Percentiles rank a stretch among this genome's conserved stretches.
Evolutionary conservation across 306 rosid species (phyloP).

Genomic region (Benincasa hispida): DNA sequence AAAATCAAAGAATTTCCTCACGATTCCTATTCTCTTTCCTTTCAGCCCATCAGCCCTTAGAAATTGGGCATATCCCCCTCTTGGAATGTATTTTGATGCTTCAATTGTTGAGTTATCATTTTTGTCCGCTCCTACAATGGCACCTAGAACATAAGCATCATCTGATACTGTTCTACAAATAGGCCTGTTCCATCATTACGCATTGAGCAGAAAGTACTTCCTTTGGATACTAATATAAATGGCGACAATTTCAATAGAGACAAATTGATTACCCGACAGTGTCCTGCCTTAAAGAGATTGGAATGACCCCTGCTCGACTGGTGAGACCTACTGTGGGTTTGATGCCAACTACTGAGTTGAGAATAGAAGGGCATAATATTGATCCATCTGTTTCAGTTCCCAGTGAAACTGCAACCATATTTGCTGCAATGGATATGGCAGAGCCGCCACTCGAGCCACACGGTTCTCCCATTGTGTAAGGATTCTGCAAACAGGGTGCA

Average conservation of each 20-base stretch:
- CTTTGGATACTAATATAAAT: background rate
- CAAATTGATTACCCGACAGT: background rate
- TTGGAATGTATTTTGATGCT: constrained; percentile 24
- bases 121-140: constrained; percentile 28
- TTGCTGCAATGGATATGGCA: background rate
- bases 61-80: constrained; percentile 20
- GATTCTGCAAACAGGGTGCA: background rate
- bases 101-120: constrained; percentile 19
- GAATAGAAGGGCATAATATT: background rate
- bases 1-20: constrained; percentile 13
- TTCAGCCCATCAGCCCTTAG: constrained; percentile 17
- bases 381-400: background rate
- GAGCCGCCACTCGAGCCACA: background rate
- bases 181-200: constrained; percentile 15
- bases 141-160: constrained; percentile 36
- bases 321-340: background rate
- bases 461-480: background rate
- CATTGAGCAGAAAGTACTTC: background rate
- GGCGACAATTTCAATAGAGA: background rate
- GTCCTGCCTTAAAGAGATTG: background rate
- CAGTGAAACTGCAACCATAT: background rate
- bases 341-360: background rate
- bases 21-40: constrained; percentile 32
- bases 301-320: background rate
- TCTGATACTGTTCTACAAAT: constrained; percentile 34